These are phyloP conservation scores for Jimgerdemannia lactiflua DNA, from an alignment of 192 early-diverging fungal species.

Conservation along the genomic window DNA sequence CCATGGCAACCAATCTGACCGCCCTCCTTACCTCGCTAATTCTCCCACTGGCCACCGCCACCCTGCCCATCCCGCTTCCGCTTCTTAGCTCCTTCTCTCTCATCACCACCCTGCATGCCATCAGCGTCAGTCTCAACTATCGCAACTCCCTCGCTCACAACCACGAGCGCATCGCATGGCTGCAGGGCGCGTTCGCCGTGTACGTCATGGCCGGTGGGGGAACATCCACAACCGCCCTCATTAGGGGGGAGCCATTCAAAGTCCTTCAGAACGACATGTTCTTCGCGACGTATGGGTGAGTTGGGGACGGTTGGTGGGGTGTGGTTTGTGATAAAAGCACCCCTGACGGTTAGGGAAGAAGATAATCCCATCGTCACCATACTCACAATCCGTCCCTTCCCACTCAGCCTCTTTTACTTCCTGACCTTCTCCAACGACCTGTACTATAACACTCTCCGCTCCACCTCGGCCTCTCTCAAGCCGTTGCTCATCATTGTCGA, in stretches of 20 bases:
- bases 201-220: constrained; percentile 29
- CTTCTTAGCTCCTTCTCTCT: constrained; percentile 13
- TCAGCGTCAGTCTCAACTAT: constrained; percentile 7
- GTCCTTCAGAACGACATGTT: constrained; percentile 23
- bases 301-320: background rate
- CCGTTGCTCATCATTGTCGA: constrained; percentile 13
- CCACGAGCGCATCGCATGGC: constrained; percentile 30
- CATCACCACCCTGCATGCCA: constrained; percentile 13
- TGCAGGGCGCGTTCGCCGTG: constrained; percentile 29
- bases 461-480: constrained; percentile 7
- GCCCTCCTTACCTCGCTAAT: background rate
- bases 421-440: constrained; percentile 22
- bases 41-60: background rate
- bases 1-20: background rate
- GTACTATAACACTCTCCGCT: constrained; percentile 13
- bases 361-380: background rate
- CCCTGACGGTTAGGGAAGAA: background rate
- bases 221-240: constrained; percentile 20
- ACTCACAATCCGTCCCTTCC: background rate
- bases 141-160: constrained; percentile 9
- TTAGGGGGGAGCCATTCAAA: constrained; percentile 26
- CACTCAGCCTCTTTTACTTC: constrained; percentile 19
- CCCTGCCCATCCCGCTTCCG: constrained; percentile 14
- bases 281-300: constrained; percentile 29
- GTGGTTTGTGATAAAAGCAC: background rate